A percentile compares a stretch with the other conserved stretches of the same genome.
Evolutionary conservation across 768 basidiomycete genomes (phyloP).

Genomic region (Termitomyces sp.): DNA sequence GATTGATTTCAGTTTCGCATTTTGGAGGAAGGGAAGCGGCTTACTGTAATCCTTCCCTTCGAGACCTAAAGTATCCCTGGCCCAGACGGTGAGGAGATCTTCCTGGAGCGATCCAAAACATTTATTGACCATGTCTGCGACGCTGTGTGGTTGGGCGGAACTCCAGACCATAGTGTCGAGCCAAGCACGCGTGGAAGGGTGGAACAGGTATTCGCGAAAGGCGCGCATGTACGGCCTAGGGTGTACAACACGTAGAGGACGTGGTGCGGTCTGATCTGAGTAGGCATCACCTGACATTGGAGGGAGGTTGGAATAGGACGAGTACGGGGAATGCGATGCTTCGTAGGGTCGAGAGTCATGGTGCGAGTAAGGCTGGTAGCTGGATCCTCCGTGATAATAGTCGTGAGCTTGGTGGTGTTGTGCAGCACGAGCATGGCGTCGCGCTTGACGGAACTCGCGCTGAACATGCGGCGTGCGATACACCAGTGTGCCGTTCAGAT

Average conservation of each 20-base stretch:
- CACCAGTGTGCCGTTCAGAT: constrained; percentile 73
- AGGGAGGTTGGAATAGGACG: background rate
- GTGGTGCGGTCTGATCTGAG: background rate
- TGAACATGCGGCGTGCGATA: constrained; percentile 42
- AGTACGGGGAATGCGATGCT: background rate
- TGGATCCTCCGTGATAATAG: background rate
- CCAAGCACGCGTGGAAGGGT: constrained; percentile 53
- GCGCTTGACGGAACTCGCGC: constrained; percentile 5
- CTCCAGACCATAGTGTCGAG: constrained; percentile 89
- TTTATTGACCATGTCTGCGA: constrained; percentile 59
- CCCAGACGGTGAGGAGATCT: constrained; percentile 65
- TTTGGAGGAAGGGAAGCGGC: constrained; percentile 20
- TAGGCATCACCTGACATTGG: background rate
- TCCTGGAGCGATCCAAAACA: constrained; percentile 43
- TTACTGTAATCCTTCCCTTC: constrained; percentile 55
- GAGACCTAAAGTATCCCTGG: constrained; percentile 74
- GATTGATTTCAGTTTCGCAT: background rate
- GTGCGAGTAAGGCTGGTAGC: background rate
- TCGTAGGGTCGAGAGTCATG: background rate
- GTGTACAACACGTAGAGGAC: constrained; percentile 35
- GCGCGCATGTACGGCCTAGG: constrained; percentile 44
- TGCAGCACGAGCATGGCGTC: background rate
- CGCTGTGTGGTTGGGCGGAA: constrained; percentile 65
- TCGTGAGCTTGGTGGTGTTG: background rate
- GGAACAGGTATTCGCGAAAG: constrained; percentile 61